Evolutionary conservation across 2,329 filamentous ascomycete genomes (phyloP).

Genomic region (Byssochlamys sp.): DNA sequence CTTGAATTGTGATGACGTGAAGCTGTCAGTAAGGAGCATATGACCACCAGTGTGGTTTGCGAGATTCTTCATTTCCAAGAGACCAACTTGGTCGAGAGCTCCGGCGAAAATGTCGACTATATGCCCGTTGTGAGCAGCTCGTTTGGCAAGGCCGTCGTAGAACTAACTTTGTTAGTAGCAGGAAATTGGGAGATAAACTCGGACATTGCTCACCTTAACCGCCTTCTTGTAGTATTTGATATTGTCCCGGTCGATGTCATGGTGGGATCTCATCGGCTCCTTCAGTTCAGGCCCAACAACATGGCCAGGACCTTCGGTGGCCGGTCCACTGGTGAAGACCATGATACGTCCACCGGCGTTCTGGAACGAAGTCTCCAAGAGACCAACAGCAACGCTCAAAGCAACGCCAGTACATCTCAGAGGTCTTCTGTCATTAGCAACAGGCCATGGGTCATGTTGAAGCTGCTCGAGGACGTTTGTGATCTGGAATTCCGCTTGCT

Average conservation of each 20-base stretch:
- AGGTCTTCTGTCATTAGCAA: conserved; percentile 81
- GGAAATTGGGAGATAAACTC: not conserved
- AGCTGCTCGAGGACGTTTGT: conserved; percentile 91
- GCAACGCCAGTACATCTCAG: conserved; percentile 91
- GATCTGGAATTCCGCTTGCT: conserved; percentile 93
- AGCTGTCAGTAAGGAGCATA: conserved; percentile 96
- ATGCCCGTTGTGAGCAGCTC: conserved; percentile 90
- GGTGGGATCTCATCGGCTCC: conserved; percentile 93
- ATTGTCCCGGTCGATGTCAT: conserved; percentile 96
- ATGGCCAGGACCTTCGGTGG: conserved; percentile 91
- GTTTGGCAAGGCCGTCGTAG: conserved; percentile 87
- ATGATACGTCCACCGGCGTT: conserved; percentile 92
- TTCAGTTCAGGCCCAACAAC: conserved; percentile 91
- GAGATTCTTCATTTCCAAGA: conserved; percentile 95
- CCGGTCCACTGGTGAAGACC: conserved; percentile 89
- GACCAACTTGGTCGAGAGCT: conserved; percentile 90
- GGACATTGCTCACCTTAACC: conserved; percentile 57
- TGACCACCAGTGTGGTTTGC: conserved; percentile 94
- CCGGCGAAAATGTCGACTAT: conserved; percentile 96
- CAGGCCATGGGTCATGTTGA: conserved; percentile 95
- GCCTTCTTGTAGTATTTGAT: conserved; percentile 99
- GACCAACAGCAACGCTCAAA: conserved; percentile 83
- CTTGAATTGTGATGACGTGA: conserved; percentile 98
- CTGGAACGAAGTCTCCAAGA: conserved; percentile 89
- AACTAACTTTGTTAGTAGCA: conserved; percentile 50